phyloP scores from a whole-genome alignment of 2,329 filamentous ascomycete species.

The Didymella sp. region DNA sequence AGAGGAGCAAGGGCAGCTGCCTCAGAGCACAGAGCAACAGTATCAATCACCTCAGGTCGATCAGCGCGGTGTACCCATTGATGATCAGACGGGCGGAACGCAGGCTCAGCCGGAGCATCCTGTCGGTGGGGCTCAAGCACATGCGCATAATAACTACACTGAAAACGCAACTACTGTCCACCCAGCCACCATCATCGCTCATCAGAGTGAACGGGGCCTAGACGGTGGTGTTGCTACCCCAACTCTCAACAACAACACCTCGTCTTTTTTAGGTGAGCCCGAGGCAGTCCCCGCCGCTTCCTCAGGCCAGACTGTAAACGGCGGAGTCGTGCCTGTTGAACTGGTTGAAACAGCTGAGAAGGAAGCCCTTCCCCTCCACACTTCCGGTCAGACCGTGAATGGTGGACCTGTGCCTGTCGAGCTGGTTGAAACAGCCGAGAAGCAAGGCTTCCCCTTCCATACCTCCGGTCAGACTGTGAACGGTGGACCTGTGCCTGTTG shows the following conservation, averaged over 20 bases:
- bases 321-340: slow-evolving; percentile 36
- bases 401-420: slow-evolving; percentile 39
- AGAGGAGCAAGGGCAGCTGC: slow-evolving; percentile 34
- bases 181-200: slow-evolving; percentile 24
- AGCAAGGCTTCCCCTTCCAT: slow-evolving; percentile 50
- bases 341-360: slow-evolving; percentile 24
- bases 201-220: slow-evolving; percentile 19
- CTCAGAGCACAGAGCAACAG: slow-evolving; percentile 16
- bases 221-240: slow-evolving; percentile 26
- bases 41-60: slow-evolving; percentile 16
- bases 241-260: slow-evolving; percentile 17
- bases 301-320: slow-evolving; percentile 38
- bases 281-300: slow-evolving; percentile 36
- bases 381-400: slow-evolving; percentile 35
- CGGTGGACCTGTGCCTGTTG: slow-evolving; percentile 38
- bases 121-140: slow-evolving; percentile 17
- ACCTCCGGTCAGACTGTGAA: slow-evolving; percentile 34
- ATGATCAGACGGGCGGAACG: slow-evolving; percentile 12
- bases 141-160: no score
- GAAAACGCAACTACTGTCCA: slow-evolving; percentile 5
- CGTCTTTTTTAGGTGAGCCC: slow-evolving; percentile 45
- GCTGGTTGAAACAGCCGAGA: slow-evolving; percentile 25
- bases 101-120: slow-evolving; percentile 20
- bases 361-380: slow-evolving; percentile 35
- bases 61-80: slow-evolving; percentile 11